Base-by-base conservation (phyloP, 139 green algal species). In the Chlorella sp. region DNA sequence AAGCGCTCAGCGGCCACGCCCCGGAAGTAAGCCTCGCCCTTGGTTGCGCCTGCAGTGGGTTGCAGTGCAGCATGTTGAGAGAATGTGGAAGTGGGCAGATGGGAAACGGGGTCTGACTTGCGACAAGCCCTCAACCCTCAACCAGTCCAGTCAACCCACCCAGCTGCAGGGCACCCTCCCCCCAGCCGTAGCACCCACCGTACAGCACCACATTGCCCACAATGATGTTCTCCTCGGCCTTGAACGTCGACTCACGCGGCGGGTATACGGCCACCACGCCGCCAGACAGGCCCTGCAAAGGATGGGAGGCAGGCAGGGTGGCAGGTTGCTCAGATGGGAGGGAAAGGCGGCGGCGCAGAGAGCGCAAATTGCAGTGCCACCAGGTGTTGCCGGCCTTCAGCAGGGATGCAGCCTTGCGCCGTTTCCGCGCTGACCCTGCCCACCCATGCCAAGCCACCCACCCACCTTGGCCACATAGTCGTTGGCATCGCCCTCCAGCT, bases 171-270 rank as follows among this genome's bases (percentile, higher is more conserved):
- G n/a, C n/a, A n/a, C n/a, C n/a, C n/a, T n/a, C n/a, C n/a, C 6
- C 44, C 44, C 44, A 51, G 44, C 7, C 44, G 44, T 51, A 9
- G 12, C 71, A 56, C 75, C 47, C 75, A 68, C 96, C 96, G 80
- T 99, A 99, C 65, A 99, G 89, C 73, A 93, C 95, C 41, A 99
- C 97, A 76, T 99, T 99, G 84, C 96, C 96, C 26, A 98, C 93
- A 60, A 99, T 95, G 86, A 99, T 95, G 87, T 98, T 97, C 51
- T 98, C 92, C 69, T 94, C 87, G 0, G 96, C 79, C 51, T 91
- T 83, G 81, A 98, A 98, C n/a, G 76, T 82, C 78, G 92, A 55
- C 83, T 87, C 28, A 34, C 89, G 81, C 36, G 88, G 92, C 13
- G 95, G 95, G 90, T 96, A 97, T n/a, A 98, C 94, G 2, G 91